These are phyloP conservation scores for Emergomyces orientalis DNA, from an alignment of 2,329 filamentous ascomycete genomes.

Conservation along the genomic window DNA sequence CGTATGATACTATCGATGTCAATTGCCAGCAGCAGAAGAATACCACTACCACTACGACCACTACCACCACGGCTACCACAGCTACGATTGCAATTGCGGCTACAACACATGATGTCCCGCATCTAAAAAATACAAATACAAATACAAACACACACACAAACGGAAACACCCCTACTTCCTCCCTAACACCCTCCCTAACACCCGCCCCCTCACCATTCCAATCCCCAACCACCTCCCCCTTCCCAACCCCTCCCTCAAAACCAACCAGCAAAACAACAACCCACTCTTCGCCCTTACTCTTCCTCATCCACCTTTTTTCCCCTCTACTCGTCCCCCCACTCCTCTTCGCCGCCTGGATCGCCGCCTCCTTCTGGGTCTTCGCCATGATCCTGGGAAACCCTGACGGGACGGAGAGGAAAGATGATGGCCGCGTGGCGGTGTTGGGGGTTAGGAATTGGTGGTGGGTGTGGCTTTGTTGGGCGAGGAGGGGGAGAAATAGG, in stretches of 20 bases:
- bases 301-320: slow-evolving; percentile 46
- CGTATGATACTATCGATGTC: background rate
- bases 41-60: background rate
- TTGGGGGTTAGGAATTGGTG: slow-evolving; percentile 51
- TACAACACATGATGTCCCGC: no score
- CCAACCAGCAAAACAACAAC: slow-evolving; percentile 25
- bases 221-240: slow-evolving; percentile 16
- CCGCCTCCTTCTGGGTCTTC: slow-evolving; percentile 55
- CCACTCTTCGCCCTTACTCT: slow-evolving; percentile 33
- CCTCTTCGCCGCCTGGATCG: slow-evolving; percentile 49
- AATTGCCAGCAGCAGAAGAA: background rate
- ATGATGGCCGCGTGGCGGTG: slow-evolving; percentile 53
- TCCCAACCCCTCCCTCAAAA: slow-evolving; percentile 18
- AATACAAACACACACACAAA: no score
- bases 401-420: slow-evolving; percentile 49
- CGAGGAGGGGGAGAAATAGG: slow-evolving; percentile 11
- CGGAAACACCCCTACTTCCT: slow-evolving; percentile 9
- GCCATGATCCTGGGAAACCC: slow-evolving; percentile 54
- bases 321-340: slow-evolving; percentile 49
- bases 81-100: background rate
- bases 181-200: slow-evolving; percentile 9
- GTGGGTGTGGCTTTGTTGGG: slow-evolving; percentile 45
- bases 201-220: background rate
- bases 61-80: background rate
- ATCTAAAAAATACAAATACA: no score